Percentiles rank a stretch among this genome's conserved stretches.
Evolutionary conservation across 1,284 basidiomycete species (phyloP).

Genomic region (Microbotryum lychnidis-dioicae): DNA sequence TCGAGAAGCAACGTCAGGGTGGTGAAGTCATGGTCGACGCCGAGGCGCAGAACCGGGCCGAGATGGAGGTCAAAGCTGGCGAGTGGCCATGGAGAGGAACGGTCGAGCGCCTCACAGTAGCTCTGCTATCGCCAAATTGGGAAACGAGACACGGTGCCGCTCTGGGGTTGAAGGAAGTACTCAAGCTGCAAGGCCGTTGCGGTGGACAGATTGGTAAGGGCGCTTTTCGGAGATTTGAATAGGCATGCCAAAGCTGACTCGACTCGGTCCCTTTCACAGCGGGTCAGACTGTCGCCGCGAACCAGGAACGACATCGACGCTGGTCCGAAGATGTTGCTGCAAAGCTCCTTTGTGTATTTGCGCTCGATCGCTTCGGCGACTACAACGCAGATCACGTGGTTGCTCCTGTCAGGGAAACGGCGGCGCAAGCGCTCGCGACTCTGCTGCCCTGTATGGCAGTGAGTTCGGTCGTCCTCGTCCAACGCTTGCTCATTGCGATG

Average conservation of each 20-base stretch:
- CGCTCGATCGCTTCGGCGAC: conserved; percentile 95
- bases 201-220: conserved; percentile 66
- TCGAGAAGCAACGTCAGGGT: conserved; percentile 8
- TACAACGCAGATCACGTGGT: conserved; percentile 95
- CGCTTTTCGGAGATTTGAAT: conserved; percentile 1
- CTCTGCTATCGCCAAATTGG: conserved; percentile 79
- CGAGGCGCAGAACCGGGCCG: conserved; percentile 34
- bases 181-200: conserved; percentile 73
- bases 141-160: conserved; percentile 91
- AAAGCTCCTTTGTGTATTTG: conserved; percentile 79
- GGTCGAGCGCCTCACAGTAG: conserved; percentile 69
- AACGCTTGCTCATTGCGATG: conserved; percentile 81
- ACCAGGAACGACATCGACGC: conserved; percentile 60
- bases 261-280: background rate
- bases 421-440: conserved; percentile 86
- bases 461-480: conserved; percentile 67
- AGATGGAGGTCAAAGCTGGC: conserved; percentile 43
- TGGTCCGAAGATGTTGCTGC: conserved; percentile 87
- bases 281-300: conserved; percentile 48
- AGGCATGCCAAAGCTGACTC: background rate
- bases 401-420: conserved; percentile 93
- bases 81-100: conserved; percentile 85
- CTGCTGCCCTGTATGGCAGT: conserved; percentile 77
- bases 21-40: conserved; percentile 22
- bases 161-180: conserved; percentile 77